These are phyloP conservation scores for Diaporthe vaccinii DNA, from an alignment of 2,329 filamentous ascomycete genomes.

Conservation along the genomic window DNA sequence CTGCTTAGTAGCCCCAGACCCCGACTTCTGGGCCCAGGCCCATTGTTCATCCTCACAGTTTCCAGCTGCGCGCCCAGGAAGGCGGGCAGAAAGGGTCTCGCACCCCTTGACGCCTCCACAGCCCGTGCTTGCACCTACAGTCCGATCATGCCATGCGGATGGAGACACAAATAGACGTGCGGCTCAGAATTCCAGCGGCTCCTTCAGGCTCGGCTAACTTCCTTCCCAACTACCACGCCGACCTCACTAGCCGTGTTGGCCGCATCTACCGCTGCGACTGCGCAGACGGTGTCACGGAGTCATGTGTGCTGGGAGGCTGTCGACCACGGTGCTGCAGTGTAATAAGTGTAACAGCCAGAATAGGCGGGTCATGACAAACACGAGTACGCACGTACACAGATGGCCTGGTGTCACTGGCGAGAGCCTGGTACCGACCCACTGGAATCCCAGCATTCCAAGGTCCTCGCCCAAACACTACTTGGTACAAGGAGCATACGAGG, in stretches of 20 bases:
- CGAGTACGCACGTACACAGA: constrained; percentile 1
- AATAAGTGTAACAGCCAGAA: neutral
- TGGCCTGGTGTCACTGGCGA: neutral
- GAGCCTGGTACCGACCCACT: constrained; percentile 15
- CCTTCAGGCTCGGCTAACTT: constrained; percentile 34
- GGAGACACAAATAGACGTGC: constrained; percentile 34
- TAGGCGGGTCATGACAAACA: constrained; percentile 16
- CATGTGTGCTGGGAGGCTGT: neutral
- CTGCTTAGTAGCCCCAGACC: constrained; percentile 26
- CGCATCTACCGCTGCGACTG: constrained; percentile 7
- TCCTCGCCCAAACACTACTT: neutral
- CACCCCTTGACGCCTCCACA: constrained; percentile 10
- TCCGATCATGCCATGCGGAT: constrained; percentile 33
- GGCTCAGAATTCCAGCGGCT: constrained; percentile 13
- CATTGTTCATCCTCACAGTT: constrained; percentile 5
- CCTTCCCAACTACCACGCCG: constrained; percentile 20
- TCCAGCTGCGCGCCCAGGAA: constrained; percentile 1
- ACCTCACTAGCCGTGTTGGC: neutral
- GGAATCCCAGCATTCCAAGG: constrained; percentile 22
- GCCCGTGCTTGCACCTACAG: constrained; percentile 17
- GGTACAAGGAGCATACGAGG: constrained; percentile 22
- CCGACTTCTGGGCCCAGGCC: constrained; percentile 23
- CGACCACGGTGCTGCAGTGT: constrained; percentile 20
- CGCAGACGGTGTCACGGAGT: constrained; percentile 2
- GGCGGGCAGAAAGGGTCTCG: constrained; percentile 4